Evolutionary conservation across 2,329 filamentous ascomycete genomes (phyloP).

Genomic region (Laburnicola sp.): DNA sequence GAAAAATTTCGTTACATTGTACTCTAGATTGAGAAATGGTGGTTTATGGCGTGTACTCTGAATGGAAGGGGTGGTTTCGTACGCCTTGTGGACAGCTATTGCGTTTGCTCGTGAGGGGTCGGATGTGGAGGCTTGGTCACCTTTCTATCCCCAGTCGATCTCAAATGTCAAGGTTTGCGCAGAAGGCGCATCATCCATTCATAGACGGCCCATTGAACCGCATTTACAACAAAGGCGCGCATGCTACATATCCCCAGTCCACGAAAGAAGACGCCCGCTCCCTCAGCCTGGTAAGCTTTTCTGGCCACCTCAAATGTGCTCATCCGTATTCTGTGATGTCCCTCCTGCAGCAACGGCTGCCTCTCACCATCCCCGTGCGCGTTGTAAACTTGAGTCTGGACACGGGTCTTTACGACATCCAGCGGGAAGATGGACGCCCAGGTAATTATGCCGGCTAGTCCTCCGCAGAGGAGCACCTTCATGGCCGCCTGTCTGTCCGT

Average conservation of each 20-base stretch:
- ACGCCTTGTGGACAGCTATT: constrained; percentile 1
- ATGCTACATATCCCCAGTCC: constrained; percentile 80
- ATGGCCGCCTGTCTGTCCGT: constrained; percentile 56
- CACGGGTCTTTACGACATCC: constrained; percentile 87
- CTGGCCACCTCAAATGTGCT: constrained; percentile 66
- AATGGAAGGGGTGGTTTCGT: constrained; percentile 1
- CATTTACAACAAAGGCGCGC: constrained; percentile 89
- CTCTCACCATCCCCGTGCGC: constrained; percentile 20
- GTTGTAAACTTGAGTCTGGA: constrained; percentile 71
- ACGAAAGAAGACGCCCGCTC: constrained; percentile 76
- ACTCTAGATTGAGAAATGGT: constrained; percentile 37
- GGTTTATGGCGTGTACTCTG: constrained; percentile 1
- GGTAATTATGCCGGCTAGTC: constrained; percentile 81
- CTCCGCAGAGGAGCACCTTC: constrained; percentile 78
- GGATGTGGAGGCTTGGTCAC: not conserved
- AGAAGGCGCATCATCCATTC: constrained; percentile 74
- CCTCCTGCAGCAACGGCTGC: constrained; percentile 23
- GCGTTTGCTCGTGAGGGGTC: not conserved
- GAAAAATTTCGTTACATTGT: constrained; percentile 38
- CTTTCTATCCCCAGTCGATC: not conserved
- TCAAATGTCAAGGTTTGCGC: constrained; percentile 16
- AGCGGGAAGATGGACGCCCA: constrained; percentile 91
- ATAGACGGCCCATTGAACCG: constrained; percentile 88
- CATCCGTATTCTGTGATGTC: constrained; percentile 40
- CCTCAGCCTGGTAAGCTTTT: constrained; percentile 71